phyloP scores from a whole-genome alignment of 75 land plant species.

The Cupressus sempervirens region DNA sequence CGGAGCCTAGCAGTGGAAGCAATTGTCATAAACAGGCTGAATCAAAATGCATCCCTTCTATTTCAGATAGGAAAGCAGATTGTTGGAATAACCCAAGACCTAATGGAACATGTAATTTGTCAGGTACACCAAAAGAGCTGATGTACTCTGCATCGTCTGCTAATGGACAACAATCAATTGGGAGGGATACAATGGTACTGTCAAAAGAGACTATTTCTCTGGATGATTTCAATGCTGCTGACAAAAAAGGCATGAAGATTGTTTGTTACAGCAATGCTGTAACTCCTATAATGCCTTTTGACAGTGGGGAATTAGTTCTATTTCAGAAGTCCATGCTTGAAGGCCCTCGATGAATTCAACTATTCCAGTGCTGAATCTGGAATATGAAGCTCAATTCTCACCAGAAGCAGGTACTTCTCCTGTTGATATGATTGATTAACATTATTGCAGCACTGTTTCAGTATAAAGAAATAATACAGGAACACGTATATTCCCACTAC shows the following conservation, averaged over 20 bases:
- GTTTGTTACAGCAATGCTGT: neutral
- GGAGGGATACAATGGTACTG: neutral
- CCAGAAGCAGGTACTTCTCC: neutral
- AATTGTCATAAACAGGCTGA: neutral
- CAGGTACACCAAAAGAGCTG: neutral
- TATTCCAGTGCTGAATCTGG: neutral
- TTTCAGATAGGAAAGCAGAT: neutral
- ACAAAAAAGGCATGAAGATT: neutral
- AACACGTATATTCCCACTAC: neutral
- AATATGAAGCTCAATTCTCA: neutral
- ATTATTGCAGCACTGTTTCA: neutral
- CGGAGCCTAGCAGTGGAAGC: neutral
- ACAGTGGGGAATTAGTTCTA: neutral
- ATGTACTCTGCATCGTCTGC: neutral
- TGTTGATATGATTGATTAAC: too few species aligned
- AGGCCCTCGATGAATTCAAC: neutral
- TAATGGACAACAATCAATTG: neutral
- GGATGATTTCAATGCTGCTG: neutral
- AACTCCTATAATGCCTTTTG: neutral
- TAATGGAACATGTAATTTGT: too few species aligned
- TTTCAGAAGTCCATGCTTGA: neutral
- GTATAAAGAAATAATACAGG: neutral
- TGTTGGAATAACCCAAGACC: too few species aligned
- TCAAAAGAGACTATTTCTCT: neutral
- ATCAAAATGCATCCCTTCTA: neutral